Conservation (phyloP, 768 basidiomycete species). For the Rubroboletus satanas region DNA sequence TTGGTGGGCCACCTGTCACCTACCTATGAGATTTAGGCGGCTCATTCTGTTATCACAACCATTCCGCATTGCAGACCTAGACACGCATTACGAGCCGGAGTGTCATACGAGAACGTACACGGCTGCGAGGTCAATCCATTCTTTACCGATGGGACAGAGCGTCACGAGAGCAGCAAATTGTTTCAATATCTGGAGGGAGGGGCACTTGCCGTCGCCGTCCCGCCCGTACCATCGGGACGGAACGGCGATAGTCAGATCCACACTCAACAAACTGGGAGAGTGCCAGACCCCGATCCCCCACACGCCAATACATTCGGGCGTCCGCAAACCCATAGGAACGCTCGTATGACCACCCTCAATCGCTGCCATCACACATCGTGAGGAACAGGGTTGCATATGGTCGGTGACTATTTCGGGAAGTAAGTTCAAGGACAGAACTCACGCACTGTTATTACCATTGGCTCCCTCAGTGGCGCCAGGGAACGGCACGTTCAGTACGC, state of each 20-base stretch:
- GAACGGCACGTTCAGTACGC: background rate
- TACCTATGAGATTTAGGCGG: background rate
- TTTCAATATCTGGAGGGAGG: background rate
- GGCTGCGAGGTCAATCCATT: constrained; percentile 3
- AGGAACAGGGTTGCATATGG: background rate
- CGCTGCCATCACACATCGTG: background rate
- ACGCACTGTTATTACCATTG: background rate
- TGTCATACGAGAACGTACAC: background rate
- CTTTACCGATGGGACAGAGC: constrained; percentile 8
- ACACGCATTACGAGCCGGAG: background rate
- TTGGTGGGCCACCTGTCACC: background rate
- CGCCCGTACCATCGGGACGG: background rate
- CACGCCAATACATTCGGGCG: background rate
- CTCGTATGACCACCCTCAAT: background rate
- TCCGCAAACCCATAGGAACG: background rate
- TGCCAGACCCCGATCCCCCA: background rate
- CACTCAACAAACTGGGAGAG: background rate
- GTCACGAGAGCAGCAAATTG: background rate
- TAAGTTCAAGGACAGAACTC: background rate
- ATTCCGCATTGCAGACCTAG: constrained; percentile 2
- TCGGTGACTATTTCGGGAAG: background rate
- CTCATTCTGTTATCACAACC: background rate
- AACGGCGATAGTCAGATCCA: constrained; percentile 2
- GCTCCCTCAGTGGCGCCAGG: background rate
- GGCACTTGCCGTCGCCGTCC: constrained; percentile 1